phyloP scores from a whole-genome alignment of 352 stramenopile genomes.

The Discostella stelligera region DNA sequence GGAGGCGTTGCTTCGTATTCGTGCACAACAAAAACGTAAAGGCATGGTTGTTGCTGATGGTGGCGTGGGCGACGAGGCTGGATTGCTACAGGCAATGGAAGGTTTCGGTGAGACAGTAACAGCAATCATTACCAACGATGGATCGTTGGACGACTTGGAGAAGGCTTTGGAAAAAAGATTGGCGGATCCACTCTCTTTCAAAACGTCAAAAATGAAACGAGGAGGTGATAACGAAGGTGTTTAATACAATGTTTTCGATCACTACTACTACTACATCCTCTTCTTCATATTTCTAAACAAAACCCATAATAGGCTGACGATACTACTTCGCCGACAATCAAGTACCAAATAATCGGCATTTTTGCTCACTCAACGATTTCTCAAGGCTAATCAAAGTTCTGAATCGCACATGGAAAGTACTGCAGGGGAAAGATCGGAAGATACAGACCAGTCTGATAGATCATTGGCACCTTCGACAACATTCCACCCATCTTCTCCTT shows the following conservation, averaged over 20 bases:
- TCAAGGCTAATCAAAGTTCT: no score
- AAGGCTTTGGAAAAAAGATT: constrained; percentile 47
- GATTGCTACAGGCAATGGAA: constrained; percentile 37
- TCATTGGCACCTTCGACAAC: constrained; percentile 45
- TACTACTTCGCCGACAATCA: no score
- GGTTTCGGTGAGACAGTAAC: no score
- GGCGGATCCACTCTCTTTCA: constrained; percentile 29
- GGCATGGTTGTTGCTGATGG: constrained; percentile 44
- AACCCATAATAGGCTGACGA: no score
- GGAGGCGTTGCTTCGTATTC: constrained; percentile 61
- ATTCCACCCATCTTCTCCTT: constrained; percentile 53
- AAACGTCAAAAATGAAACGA: neutral
- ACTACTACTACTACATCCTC: neutral
- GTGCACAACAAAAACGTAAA: constrained; percentile 54
- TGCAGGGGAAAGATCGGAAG: constrained; percentile 16
- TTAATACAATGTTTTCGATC: neutral
- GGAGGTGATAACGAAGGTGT: neutral
- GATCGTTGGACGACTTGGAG: constrained; percentile 44
- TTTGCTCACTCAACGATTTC: no score
- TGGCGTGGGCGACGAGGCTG: neutral
- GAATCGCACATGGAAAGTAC: no score
- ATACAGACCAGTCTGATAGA: neutral
- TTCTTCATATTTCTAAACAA: no score
- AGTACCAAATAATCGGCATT: no score
- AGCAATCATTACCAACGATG: constrained; percentile 67